Evolutionary conservation across 192 early-diverging fungal species (phyloP).

Genomic region (Backusella mclennaniae): DNA sequence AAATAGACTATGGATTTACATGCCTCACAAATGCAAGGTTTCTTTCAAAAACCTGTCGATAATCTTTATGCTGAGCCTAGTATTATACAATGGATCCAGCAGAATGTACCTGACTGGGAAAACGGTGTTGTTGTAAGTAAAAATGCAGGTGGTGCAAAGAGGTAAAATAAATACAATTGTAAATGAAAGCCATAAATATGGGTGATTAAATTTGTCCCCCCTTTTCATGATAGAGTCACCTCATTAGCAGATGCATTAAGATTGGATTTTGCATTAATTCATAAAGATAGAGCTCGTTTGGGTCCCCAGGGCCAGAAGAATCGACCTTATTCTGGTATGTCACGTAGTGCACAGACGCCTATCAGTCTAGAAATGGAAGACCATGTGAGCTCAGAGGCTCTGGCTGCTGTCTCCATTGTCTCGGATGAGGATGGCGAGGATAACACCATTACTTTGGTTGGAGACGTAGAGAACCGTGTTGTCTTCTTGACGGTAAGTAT

Average conservation of each 20-base stretch:
- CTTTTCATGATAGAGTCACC: conserved; percentile 51
- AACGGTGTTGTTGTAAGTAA: conserved; percentile 95
- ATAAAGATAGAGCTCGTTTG: conserved; percentile 68
- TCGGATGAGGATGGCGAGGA: conserved; percentile 25
- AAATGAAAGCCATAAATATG: background rate
- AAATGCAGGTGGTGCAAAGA: conserved; percentile 96
- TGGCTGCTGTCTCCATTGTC: conserved; percentile 30
- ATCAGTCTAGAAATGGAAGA: background rate
- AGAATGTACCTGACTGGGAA: conserved; percentile 84
- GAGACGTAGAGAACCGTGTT: conserved; percentile 82
- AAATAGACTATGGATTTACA: conserved; percentile 91
- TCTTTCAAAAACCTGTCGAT: conserved; percentile 88
- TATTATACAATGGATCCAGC: conserved; percentile 86
- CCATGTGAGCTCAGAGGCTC: background rate
- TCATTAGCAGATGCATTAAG: conserved; percentile 87
- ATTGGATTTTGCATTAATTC: conserved; percentile 93
- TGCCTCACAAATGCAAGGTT: conserved; percentile 86
- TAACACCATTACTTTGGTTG: conserved; percentile 66
- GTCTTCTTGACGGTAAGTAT: conserved; percentile 76
- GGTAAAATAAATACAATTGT: conserved; percentile 48
- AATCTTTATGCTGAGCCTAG: conserved; percentile 93
- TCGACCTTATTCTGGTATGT: conserved; percentile 21
- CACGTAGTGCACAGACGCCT: background rate
- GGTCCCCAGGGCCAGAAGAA: conserved; percentile 28
- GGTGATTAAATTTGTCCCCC: no score